Base-by-base conservation (phyloP, 2,329 filamentous ascomycete genomes). In the Rutstroemia sp. region DNA sequence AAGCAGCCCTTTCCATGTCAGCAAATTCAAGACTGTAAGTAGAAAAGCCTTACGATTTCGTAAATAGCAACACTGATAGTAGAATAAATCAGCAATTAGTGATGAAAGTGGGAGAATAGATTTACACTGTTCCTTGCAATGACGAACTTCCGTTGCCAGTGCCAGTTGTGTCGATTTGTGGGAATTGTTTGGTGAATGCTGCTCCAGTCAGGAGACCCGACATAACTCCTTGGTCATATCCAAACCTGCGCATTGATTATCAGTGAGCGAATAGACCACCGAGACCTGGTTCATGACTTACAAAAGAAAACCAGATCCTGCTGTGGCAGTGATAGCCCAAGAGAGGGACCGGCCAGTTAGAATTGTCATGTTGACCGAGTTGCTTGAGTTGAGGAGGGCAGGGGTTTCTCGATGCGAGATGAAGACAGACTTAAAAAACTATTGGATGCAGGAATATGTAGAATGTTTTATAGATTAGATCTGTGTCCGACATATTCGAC, bases 201-300 rank as follows among this genome's bases (percentile, higher is more conserved):
- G 18, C 23, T 16, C 62, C 53, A 4, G 72, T 75, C 48, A 77
- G 69, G 42, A 78, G 72, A 42, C 74, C 75, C 1, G 73, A 76
- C 57, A 77, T 72, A 25, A 78, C 73, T 46, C 74, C 75, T 49
- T 74, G 75, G 57, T 78, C 76, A 65, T 77, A 78, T 19, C 76
- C 76, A 49, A 77, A 75, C 2, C 75, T 65, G 30, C 30, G 9
- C 12, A 34, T 34, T 34, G 12, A 34, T 34, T 10, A 14, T 12
- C 30, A 34, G 30, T 5, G 4, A 34, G 12, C 9, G 30, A 12
- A 12, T 14, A 1, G 12, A 34, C 12, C 10, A 34, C 30, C 2
- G 4, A 27, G 12, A 34, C 0, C 5, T 34, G 10, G 9, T 14
- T 1, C 2, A 12, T 12, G 30, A 23, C 62, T 64, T 38, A 52